These are phyloP conservation scores for Kurtzmaniella quercitrusa DNA, from an alignment of 1,139 yeast species.

Conservation along the genomic window DNA sequence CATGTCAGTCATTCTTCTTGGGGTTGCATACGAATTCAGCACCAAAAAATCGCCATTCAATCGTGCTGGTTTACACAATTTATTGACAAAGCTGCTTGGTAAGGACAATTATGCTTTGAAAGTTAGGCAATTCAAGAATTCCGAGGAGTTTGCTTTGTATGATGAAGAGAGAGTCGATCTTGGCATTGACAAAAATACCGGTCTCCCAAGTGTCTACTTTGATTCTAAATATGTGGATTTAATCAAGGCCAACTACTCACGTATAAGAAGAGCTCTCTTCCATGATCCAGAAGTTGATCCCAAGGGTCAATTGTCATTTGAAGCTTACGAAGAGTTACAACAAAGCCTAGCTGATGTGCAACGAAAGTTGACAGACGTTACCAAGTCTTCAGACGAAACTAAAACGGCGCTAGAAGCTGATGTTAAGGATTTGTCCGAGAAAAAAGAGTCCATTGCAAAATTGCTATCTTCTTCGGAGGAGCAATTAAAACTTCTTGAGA, in stretches of 20 bases:
- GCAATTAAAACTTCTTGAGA: constrained; percentile 21
- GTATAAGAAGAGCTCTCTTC: constrained; percentile 68
- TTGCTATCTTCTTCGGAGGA: constrained; percentile 14
- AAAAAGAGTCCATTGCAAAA: constrained; percentile 11
- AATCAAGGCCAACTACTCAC: constrained; percentile 63
- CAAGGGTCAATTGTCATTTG: constrained; percentile 59
- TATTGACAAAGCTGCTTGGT: constrained; percentile 70
- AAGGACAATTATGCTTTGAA: constrained; percentile 73
- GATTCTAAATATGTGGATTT: constrained; percentile 59
- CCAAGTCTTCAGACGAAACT: constrained; percentile 25
- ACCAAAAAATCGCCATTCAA: constrained; percentile 66
- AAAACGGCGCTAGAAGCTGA: constrained; percentile 12
- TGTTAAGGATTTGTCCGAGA: constrained; percentile 12
- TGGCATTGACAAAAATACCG: constrained; percentile 60
- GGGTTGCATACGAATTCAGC: constrained; percentile 80
- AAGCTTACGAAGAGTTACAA: constrained; percentile 63
- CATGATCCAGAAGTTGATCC: constrained; percentile 77
- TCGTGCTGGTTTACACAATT: constrained; percentile 56
- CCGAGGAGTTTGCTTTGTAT: constrained; percentile 51
- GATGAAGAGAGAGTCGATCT: constrained; percentile 32
- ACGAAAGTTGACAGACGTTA: constrained; percentile 19
- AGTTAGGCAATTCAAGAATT: constrained; percentile 67
- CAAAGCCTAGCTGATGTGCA: constrained; percentile 27
- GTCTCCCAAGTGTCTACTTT: constrained; percentile 80
- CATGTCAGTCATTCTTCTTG: constrained; percentile 66